phyloP scores from a whole-genome alignment of 2,329 filamentous ascomycete species.

The Boeremia exigua region DNA sequence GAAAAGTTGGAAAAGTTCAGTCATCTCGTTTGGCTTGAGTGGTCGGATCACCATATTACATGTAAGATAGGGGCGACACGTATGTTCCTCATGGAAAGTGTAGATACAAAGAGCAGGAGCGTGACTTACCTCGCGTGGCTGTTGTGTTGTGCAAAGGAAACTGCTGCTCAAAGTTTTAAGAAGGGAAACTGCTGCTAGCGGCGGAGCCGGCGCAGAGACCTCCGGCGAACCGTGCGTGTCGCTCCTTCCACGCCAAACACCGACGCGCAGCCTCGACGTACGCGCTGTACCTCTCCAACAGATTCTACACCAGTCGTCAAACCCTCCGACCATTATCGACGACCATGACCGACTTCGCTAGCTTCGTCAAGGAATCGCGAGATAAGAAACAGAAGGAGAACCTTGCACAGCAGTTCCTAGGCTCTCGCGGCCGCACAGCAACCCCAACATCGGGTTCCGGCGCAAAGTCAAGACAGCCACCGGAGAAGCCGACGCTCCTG shows the following conservation, averaged over 20 bases:
- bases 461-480: conserved; percentile 51
- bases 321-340: not conserved
- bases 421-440: conserved; percentile 58
- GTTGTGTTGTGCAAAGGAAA: conserved; percentile 32
- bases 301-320: not conserved
- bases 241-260: conserved; percentile 9
- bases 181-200: conserved; percentile 11
- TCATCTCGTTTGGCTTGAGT: conserved; percentile 50
- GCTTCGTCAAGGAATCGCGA: conserved; percentile 53
- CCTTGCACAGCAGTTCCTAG: conserved; percentile 76
- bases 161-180: conserved; percentile 25
- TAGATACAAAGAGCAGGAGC: conserved; percentile 4
- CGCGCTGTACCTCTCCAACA: conserved; percentile 5
- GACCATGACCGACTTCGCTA: conserved; percentile 32
- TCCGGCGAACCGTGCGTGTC: conserved; percentile 14
- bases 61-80: conserved; percentile 51
- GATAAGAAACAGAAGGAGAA: conserved; percentile 74
- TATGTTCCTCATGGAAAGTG: conserved; percentile 43
- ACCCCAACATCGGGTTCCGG: conserved; percentile 56
- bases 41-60: conserved; percentile 48
- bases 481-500: conserved; percentile 64
- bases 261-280: conserved; percentile 20
- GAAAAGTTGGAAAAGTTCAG: conserved; percentile 33
- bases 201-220: conserved; percentile 11
- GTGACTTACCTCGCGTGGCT: conserved; percentile 38